phyloP scores from a whole-genome alignment of 116 monocot genomes.

The Posidonia oceanica region DNA sequence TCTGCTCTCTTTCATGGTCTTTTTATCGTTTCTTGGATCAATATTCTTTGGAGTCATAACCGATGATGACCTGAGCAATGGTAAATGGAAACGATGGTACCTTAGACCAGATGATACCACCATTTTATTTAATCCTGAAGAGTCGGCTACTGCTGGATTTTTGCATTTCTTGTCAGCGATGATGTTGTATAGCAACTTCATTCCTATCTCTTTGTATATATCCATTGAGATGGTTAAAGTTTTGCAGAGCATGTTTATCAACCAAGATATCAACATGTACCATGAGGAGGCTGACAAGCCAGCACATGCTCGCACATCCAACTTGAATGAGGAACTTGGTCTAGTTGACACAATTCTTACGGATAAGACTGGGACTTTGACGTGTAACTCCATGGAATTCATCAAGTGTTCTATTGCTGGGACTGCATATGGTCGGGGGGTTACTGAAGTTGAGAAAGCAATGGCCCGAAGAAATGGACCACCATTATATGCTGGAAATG shows the following conservation, averaged over 20 bases:
- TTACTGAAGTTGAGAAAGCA: constrained; percentile 75
- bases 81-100: constrained; percentile 60
- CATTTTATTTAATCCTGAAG: constrained; percentile 42
- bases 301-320: constrained; percentile 75
- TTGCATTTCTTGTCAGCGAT: constrained; percentile 65
- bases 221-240: constrained; percentile 84
- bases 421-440: constrained; percentile 52
- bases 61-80: constrained; percentile 26
- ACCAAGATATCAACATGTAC: constrained; percentile 66
- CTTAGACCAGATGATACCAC: constrained; percentile 38
- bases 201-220: constrained; percentile 78
- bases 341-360: constrained; percentile 71
- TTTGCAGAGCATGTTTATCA: constrained; percentile 80
- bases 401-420: constrained; percentile 82
- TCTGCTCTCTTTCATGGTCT: constrained; percentile 38
- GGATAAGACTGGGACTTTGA: constrained; percentile 82
- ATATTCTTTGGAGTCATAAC: constrained; percentile 57
- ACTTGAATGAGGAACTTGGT: constrained; percentile 74
- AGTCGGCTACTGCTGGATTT: constrained; percentile 28
- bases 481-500: constrained; percentile 9
- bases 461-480: constrained; percentile 54
- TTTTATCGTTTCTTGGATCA: constrained; percentile 56
- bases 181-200: constrained; percentile 77
- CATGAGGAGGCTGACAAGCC: constrained; percentile 73
- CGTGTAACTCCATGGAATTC: constrained; percentile 93